Evolutionary conservation across 495 filamentous ascomycete species (phyloP), one percentile per base, ranked within the genome.

Genomic region (Trichoderma parareesei): DNA sequence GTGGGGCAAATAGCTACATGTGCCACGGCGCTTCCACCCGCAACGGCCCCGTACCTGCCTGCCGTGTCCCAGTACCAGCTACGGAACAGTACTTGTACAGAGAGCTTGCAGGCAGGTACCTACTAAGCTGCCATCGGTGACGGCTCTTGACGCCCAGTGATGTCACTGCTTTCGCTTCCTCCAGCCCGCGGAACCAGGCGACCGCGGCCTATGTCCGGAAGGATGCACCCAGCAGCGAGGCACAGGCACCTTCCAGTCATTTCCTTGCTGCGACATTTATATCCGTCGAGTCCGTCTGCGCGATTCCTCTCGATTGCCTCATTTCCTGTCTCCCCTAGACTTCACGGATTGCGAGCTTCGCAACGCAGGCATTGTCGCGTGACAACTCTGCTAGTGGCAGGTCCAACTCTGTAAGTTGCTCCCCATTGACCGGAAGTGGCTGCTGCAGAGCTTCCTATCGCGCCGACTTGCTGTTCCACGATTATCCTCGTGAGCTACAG

Each of bases 121-220:
- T n/a, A n/a, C n/a, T n/a, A n/a, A n/a, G 27, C 27, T 27, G 27
- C 27, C 27, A 27, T 27, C 27, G 27, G 27, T 27, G 27, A 27
- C 27, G 27, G 27, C 27, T 57, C 53, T 37, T 57, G 53, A 57
- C 53, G 53, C 37, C 27, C 14, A 57, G 53, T 57, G 53, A 57
- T 57, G 53, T 57, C 53, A 57, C 53, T 8, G 27, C 5, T 9
- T 57, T 57, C 14, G 27, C 20, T 57, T 10, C 13, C 16, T 48
- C n/a, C n/a, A 48, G 20, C 27, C 37, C 8, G 27, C 9, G 20
- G 33, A 8, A 27, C 53, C 53, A 14, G 27, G 53, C 20, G 7
- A 16, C 33, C 10, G 53, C 53, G 20, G 53, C 5, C 53, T 57
- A 35, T 57, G 16, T 37, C 53, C 53, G 53, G 53, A 14, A 57